Evolutionary conservation across 1,284 basidiomycete species (phyloP).

Genomic region (Malassezia sympodialis): DNA sequence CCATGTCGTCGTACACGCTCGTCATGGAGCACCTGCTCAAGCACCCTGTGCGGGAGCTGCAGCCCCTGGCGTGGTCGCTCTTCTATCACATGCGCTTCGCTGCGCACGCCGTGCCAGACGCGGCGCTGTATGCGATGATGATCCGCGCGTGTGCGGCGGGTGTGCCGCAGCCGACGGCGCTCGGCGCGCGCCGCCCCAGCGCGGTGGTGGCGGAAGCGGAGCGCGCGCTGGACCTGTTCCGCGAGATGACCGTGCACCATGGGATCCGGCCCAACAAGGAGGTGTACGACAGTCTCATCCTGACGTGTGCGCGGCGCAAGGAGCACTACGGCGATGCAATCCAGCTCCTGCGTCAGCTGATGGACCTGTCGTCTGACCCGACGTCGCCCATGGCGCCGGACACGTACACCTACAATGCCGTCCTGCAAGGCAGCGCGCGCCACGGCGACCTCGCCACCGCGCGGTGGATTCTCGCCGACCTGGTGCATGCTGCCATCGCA

Average conservation of each 20-base stretch:
- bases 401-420: conserved; percentile 63
- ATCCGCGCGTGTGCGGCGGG: conserved; percentile 69
- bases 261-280: conserved; percentile 58
- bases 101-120: conserved; percentile 71
- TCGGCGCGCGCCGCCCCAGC: background rate
- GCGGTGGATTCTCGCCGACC: conserved; percentile 83
- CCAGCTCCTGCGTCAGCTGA: conserved; percentile 54
- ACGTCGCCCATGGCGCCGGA: conserved; percentile 52
- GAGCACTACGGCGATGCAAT: conserved; percentile 38
- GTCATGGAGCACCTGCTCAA: conserved; percentile 26
- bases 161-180: conserved; percentile 45
- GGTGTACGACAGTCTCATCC: conserved; percentile 72
- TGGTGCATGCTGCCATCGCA: conserved; percentile 53
- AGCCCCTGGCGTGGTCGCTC: conserved; percentile 61
- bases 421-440: conserved; percentile 79
- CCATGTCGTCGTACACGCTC: conserved; percentile 38
- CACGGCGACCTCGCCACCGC: conserved; percentile 70
- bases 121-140: conserved; percentile 69
- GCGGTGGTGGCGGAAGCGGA: conserved; percentile 61
- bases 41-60: conserved; percentile 20
- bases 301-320: conserved; percentile 55
- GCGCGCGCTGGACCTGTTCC: conserved; percentile 81
- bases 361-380: conserved; percentile 71
- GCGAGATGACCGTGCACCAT: conserved; percentile 69
- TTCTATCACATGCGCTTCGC: conserved; percentile 92